Base-by-base conservation (phyloP, 140 eudicot species). In the Flaveria floridana region DNA sequence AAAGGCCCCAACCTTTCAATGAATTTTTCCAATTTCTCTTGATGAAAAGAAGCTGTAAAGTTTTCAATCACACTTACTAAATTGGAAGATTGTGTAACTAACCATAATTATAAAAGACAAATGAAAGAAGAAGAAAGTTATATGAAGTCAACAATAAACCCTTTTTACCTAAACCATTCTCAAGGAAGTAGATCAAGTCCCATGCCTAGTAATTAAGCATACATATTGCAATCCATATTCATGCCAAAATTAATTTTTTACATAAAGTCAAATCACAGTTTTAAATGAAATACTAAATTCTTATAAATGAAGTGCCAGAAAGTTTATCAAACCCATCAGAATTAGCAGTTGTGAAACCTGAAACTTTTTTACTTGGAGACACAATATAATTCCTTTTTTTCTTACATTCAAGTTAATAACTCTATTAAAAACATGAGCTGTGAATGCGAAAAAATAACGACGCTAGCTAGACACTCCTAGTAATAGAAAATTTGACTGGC, bases 81-180 rank as follows among this genome's bases (percentile, higher is more conserved):
- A 71, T 7, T 52, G 51, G 47, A 71, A 50, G 46, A 34, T n/a
- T 19, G 42, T 71, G 50, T 74, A 46, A 73, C 46, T 15, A 61
- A 21, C 41, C 63, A 58, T 39, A 58, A 58, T 73, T 73, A 59
- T 57, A 44, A 41, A 37, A 58, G 68, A 58, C 77, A 57, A 61
- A 62, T 46, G 46, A 71, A 44, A 28, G 50, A 74, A 62, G 25
- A 74, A 23, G 44, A 58, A 58, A 73, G 59, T 5, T 13, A 8
- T 62, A 61, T 46, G 21, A 25, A 74, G 78, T 62, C 78, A 74
- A 74, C 44, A 47, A 56, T 47, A 30, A 74, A 10, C 37, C 50
- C 13, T 61, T 46, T 73, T 23, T 18, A 19, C 59, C 23, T 42
- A 61, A 41, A 61, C 4, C 71, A 37, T 21, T 42, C 14, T 71